Base-by-base conservation (phyloP, 73 alveolate genomes). In the Paramecium sexaurelia region DNA sequence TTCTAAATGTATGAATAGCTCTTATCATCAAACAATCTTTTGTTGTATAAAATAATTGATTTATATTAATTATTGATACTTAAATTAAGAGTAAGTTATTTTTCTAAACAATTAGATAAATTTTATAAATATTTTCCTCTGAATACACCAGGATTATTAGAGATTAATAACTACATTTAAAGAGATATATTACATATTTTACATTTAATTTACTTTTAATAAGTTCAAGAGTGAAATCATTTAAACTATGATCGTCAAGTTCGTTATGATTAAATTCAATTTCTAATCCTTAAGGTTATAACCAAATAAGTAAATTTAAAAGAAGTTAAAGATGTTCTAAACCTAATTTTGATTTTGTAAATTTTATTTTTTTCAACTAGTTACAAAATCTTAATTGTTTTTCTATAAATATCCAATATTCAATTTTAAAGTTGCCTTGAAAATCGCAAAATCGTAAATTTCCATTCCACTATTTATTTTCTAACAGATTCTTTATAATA, bases 201-300 rank as follows among this genome's bases (percentile, higher is more conserved):
- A 66, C 7, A 13, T 66, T 66, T 20, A 66, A 13, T 33, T 66
- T 33, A 9, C 45, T 66, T 32, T 66, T 33, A 29, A 66, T 32
- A 15, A 66, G 24, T 22, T 66, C 43, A 11, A 24, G 20, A 6
- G 84, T 66, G 7, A 66, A 66, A 15, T 66, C 84, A 26, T 24
- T 33, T 5, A 66, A 26, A 22, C 26, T 33, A 66, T 66, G 26
- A 66, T 66, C 84, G n/a, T 66, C 84, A 32, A 66, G 84, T 33
- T 66, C 84, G n/a, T 66, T 66, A 33, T 27, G 51, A 27, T 66
- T 66, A 33, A 66, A 66, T 66, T 66, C 45, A 32, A 66, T 66
- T 33, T 66, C 29, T 33, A 66, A 13, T 26, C 45, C 39, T 29
- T 66, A 4, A 13, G 84, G 84, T 15, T 33, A 6, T 0, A 66